phyloP scores from a whole-genome alignment of 2,329 filamentous ascomycete species.

The Myriosclerotinia curreyana region DNA sequence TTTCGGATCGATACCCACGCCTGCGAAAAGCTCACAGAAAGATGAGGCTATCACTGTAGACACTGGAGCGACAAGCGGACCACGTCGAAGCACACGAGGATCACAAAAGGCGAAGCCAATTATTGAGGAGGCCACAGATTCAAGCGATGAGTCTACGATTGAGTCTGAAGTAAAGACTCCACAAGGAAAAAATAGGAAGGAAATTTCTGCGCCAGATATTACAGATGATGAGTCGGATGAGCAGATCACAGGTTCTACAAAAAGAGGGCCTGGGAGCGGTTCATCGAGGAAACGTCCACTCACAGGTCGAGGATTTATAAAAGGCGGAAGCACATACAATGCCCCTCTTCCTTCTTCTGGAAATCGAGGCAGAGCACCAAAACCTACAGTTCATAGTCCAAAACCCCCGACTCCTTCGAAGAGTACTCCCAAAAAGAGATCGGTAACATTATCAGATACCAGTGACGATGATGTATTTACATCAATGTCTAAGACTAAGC shows the following conservation, averaged over 20 bases:
- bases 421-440: constrained; percentile 7
- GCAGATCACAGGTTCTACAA: constrained; percentile 24
- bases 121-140: constrained; percentile 3
- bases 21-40: constrained; percentile 31
- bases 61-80: background rate
- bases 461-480: constrained; percentile 23
- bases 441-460: constrained; percentile 21
- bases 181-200: constrained; percentile 21
- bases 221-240: constrained; percentile 21
- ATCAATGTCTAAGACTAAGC: constrained; percentile 5
- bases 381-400: background rate
- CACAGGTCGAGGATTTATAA: constrained; percentile 18
- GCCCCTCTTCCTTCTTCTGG: constrained; percentile 15
- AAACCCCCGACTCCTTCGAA: constrained; percentile 1
- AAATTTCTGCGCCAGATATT: background rate
- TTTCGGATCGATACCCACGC: constrained; percentile 30
- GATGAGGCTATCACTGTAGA: constrained; percentile 7
- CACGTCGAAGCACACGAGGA: constrained; percentile 12
- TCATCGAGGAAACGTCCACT: constrained; percentile 9
- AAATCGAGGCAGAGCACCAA: constrained; percentile 5
- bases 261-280: constrained; percentile 20
- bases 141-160: constrained; percentile 21
- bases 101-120: background rate
- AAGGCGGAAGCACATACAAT: constrained; percentile 19
- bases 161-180: constrained; percentile 23